Conservation (phyloP, 2,329 filamentous ascomycete genomes). For the Xylaria hypoxylon region DNA sequence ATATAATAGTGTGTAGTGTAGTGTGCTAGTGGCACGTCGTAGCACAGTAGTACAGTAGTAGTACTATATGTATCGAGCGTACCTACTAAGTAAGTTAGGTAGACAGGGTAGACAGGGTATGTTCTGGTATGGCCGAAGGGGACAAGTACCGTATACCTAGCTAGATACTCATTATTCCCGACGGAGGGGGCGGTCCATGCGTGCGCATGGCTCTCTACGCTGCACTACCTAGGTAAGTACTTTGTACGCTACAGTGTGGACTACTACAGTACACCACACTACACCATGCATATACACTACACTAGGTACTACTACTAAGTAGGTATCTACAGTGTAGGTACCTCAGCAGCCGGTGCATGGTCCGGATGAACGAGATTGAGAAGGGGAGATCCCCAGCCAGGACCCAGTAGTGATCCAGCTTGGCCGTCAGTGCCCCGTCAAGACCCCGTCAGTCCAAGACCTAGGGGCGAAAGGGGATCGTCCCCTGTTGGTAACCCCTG, state of each 20-base stretch:
- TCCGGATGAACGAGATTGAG: conserved; percentile 35
- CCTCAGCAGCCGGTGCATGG: conserved; percentile 27
- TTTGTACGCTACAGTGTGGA: too few species aligned
- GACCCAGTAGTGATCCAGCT: conserved; percentile 19
- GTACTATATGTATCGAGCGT: conserved; percentile 11
- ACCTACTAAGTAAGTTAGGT: too few species aligned
- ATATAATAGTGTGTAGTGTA: conserved; percentile 31
- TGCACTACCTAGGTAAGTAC: too few species aligned
- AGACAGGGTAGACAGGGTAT: neutral
- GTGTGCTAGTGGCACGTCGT: neutral
- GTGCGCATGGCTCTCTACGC: neutral
- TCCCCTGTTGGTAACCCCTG: conserved; percentile 22
- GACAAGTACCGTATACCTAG: conserved; percentile 18
- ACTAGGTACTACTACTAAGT: too few species aligned
- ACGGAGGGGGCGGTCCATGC: conserved; percentile 31
- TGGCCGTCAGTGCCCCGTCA: conserved; percentile 6
- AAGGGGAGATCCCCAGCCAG: conserved; percentile 31
- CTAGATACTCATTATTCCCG: conserved; percentile 17
- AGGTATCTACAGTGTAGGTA: neutral
- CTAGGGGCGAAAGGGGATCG: conserved; percentile 33
- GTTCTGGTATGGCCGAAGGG: neutral
- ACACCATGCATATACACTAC: too few species aligned
- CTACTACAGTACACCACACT: neutral
- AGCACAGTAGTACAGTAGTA: conserved; percentile 11
- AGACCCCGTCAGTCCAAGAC: conserved; percentile 3